Conservation (phyloP, 2,329 filamentous ascomycete genomes). For the Ascosphaera apis region DNA sequence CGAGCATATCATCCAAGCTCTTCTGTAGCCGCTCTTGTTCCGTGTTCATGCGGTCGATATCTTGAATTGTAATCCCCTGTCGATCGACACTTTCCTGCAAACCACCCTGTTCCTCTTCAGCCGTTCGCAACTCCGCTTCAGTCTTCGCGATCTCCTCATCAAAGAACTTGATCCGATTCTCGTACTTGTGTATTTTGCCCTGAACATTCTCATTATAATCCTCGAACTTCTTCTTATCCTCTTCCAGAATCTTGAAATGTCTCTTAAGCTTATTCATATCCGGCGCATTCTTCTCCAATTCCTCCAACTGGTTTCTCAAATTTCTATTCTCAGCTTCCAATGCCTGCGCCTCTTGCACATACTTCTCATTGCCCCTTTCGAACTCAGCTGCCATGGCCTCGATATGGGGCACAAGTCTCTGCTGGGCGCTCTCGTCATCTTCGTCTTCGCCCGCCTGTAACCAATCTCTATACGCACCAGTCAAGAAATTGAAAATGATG, state of each 20-base stretch:
- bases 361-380: conserved; percentile 61
- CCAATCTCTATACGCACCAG: conserved; percentile 81
- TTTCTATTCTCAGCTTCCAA: conserved; percentile 70
- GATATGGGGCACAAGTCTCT: conserved; percentile 59
- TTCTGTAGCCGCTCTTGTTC: conserved; percentile 87
- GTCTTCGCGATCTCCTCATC: conserved; percentile 69
- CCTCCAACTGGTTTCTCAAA: conserved; percentile 66
- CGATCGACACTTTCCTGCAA: conserved; percentile 75
- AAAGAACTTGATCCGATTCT: conserved; percentile 55
- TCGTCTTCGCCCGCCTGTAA: conserved; percentile 77
- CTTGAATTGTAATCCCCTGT: conserved; percentile 86
- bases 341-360: conserved; percentile 59
- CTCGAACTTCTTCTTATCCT: conserved; percentile 87
- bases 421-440: conserved; percentile 60
- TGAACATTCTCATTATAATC: conserved; percentile 74
- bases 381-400: conserved; percentile 75
- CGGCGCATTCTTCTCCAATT: conserved; percentile 66
- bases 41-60: conserved; percentile 96
- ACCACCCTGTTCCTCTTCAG: conserved; percentile 56
- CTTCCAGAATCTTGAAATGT: conserved; percentile 79
- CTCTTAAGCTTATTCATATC: conserved; percentile 68
- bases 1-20: conserved; percentile 53
- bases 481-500: conserved; percentile 85
- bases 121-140: conserved; percentile 48
- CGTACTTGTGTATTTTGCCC: conserved; percentile 72